A percentile compares a stretch with the other conserved stretches of the same genome.
phyloP scores from a whole-genome alignment of 768 basidiomycete species.

The Suillus americanus region DNA sequence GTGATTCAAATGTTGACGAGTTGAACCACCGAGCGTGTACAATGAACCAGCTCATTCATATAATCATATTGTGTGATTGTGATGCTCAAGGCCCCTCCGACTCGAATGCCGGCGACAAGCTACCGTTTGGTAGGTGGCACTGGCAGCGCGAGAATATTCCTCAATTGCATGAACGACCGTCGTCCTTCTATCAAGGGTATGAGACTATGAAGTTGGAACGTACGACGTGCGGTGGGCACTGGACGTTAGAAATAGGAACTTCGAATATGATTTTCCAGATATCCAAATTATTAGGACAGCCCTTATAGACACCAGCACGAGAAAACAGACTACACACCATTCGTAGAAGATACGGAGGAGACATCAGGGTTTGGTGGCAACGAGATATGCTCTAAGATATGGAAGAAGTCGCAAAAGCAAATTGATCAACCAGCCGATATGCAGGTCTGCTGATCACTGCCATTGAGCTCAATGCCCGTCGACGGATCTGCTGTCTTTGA shows the following conservation, averaged over 20 bases:
- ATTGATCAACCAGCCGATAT: neutral
- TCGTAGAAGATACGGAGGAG: neutral
- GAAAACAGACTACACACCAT: neutral
- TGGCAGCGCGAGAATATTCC: too few species aligned
- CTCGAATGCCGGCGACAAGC: too few species aligned
- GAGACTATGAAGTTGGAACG: too few species aligned
- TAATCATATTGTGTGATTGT: neutral
- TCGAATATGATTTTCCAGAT: too few species aligned
- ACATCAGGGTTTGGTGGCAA: neutral
- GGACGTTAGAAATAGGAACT: too few species aligned
- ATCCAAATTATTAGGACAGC: too few species aligned
- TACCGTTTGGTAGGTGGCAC: too few species aligned
- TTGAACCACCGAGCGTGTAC: neutral
- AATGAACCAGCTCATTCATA: neutral
- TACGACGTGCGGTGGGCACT: too few species aligned
- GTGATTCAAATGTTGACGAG: neutral
- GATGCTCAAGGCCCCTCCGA: too few species aligned
- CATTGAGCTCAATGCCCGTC: neutral
- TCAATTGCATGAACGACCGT: too few species aligned
- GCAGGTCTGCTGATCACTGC: neutral
- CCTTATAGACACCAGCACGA: neutral
- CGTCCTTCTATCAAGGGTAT: too few species aligned
- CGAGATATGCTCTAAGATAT: neutral
- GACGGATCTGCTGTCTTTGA: neutral
- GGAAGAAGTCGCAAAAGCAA: neutral